Percentiles rank a stretch among this genome's conserved stretches.
Conservation (phyloP, 768 basidiomycete genomes). For the Rhizopogon rudus region DNA sequence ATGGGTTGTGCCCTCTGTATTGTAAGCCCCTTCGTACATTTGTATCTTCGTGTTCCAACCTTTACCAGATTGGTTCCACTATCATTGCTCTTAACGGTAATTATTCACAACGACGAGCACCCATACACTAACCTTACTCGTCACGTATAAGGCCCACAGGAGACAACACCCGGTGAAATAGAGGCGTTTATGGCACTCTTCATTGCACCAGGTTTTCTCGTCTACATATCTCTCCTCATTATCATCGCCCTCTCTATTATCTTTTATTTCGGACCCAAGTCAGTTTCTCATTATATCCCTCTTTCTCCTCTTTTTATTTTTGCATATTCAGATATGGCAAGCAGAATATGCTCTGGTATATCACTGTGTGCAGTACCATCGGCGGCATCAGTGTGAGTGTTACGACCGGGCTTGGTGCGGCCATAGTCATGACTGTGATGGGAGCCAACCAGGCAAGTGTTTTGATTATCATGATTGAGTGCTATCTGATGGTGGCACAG, state of each 20-base stretch:
- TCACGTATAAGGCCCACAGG: slow-evolving; percentile 51
- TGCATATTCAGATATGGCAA: slow-evolving; percentile 62
- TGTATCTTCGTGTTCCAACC: not conserved
- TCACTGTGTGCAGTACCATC: slow-evolving; percentile 92
- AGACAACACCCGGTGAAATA: slow-evolving; percentile 67
- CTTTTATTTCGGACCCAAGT: slow-evolving; percentile 80
- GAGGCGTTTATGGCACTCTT: slow-evolving; percentile 73
- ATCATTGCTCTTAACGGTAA: slow-evolving; percentile 90
- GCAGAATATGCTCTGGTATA: slow-evolving; percentile 93
- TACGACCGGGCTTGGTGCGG: slow-evolving; percentile 88
- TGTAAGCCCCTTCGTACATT: slow-evolving; percentile 38
- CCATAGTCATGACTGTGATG: slow-evolving; percentile 75
- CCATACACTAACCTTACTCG: not conserved
- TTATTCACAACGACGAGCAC: slow-evolving; percentile 4
- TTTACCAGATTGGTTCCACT: slow-evolving; percentile 66
- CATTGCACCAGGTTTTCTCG: slow-evolving; percentile 78
- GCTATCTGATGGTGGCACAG: slow-evolving; percentile 31
- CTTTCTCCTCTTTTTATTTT: slow-evolving; percentile 4
- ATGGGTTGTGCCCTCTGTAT: slow-evolving; percentile 90
- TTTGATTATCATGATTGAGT: not conserved
- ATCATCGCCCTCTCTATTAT: slow-evolving; percentile 62
- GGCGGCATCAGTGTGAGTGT: slow-evolving; percentile 94
- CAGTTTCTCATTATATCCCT: slow-evolving; percentile 15
- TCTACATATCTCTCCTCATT: slow-evolving; percentile 62
- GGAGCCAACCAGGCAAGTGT: slow-evolving; percentile 71